Conservation (phyloP, 2,329 filamentous ascomycete species). For the Atkinsonella hypoxylon region DNA sequence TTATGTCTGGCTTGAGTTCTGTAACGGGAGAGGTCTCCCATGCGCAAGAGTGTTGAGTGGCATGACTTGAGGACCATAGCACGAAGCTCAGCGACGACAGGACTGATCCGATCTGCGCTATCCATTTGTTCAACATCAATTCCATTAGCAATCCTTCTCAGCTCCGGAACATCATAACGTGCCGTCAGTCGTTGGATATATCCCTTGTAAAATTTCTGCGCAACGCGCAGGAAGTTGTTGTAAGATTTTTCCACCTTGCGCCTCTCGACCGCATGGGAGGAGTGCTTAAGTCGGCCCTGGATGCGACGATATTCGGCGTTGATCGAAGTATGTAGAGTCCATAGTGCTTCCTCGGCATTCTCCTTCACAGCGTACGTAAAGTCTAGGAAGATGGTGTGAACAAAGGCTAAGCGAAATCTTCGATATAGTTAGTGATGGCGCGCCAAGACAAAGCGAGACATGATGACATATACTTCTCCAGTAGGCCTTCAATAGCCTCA, state of each 20-base stretch:
- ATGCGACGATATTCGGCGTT: conserved; percentile 67
- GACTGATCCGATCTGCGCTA: conserved; percentile 30
- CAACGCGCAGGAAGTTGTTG: conserved; percentile 72
- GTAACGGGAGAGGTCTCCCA: conserved; percentile 86
- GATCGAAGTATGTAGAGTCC: conserved; percentile 66
- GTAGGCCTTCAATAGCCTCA: conserved; percentile 29
- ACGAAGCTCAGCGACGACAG: conserved; percentile 37
- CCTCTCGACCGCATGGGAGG: conserved; percentile 46
- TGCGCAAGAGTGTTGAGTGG: conserved; percentile 70
- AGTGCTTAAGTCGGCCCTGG: conserved; percentile 42
- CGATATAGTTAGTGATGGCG: neutral
- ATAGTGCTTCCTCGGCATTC: conserved; percentile 59
- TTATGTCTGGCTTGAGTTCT: conserved; percentile 62
- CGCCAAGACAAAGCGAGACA: neutral
- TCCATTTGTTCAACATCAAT: conserved; percentile 31
- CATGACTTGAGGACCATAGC: conserved; percentile 59
- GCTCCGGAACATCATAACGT: conserved; percentile 41
- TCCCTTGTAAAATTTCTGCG: conserved; percentile 78
- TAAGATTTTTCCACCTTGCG: conserved; percentile 77
- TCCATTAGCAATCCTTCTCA: conserved; percentile 29
- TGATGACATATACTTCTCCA: conserved; percentile 25
- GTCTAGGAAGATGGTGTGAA: conserved; percentile 61
- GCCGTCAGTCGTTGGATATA: conserved; percentile 68
- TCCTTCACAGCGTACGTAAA: conserved; percentile 51
- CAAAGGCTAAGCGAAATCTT: conserved; percentile 54